Base-by-base conservation (phyloP, 2,329 filamentous ascomycete species). In the Teratosphaeria pseudoeucalypti region DNA sequence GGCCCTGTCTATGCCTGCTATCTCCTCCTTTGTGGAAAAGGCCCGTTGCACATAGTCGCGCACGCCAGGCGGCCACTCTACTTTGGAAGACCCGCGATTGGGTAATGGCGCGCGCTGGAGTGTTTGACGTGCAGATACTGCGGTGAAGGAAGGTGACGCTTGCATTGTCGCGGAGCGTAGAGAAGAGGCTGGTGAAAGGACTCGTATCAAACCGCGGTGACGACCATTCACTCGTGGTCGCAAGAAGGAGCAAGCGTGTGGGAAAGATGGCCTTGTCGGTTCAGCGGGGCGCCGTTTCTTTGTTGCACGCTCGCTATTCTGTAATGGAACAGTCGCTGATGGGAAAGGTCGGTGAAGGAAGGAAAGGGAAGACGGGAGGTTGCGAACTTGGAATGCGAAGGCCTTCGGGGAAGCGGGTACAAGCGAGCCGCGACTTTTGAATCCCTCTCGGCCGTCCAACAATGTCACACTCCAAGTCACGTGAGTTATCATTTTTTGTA, bases 1-100 rank as follows among this genome's bases (percentile, higher is more conserved):
- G 57, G 80, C 69, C 56, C 66, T 66, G n/a, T 70, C 70, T 60
- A 81, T 76, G 60, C 73, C 76, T 14, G 71, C 62, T 49, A 78
- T 73, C 43, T 68, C 66, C 34, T 91, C 89, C 60, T 85, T 82
- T 29, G 85, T 82, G 57, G 69, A 70, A 56, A 89, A 97, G 29
- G 91, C 92, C 70, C 91, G 86, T 69, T 91, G 87, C 34, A 97
- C 92, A 76, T 96, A 97, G 65, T 82, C 80, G 67, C 91, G 88
- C 61, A 97, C 90, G n/a, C 87, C 83, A 52, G 83, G 78, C 34
- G 91, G 86, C 87, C 90, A 97, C 67, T 88, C 84, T 68, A 87
- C 85, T 77, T 87, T 89, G 71, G 80, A 72, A 26, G 67, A 54
- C 37, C 29, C 29, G 29, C 29, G 29, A 32, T 66, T 62, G 29